These are phyloP conservation scores for Chrysoporthe cubensis DNA, from an alignment of 2,329 filamentous ascomycete species.

Conservation along the genomic window DNA sequence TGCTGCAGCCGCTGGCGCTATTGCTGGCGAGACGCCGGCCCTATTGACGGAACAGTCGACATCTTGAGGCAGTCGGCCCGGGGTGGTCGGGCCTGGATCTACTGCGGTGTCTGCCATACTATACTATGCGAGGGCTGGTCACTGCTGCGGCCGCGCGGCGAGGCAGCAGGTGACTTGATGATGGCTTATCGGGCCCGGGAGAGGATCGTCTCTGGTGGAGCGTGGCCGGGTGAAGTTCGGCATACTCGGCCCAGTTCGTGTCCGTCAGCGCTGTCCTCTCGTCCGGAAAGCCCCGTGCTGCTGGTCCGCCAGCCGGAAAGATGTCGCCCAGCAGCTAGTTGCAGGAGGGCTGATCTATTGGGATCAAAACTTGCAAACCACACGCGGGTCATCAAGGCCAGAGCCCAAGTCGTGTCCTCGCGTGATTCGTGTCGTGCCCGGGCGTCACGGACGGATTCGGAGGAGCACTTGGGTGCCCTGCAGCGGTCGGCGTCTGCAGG, in stretches of 20 bases:
- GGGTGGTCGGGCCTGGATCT: background rate
- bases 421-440: slow-evolving; percentile 24
- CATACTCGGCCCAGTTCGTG: background rate
- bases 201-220: slow-evolving; percentile 2
- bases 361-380: background rate
- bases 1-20: background rate
- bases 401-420: slow-evolving; percentile 16
- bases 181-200: background rate
- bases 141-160: background rate
- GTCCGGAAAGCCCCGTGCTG: background rate
- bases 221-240: background rate
- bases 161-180: background rate
- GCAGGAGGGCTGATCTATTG: background rate
- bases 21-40: background rate
- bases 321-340: background rate
- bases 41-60: background rate
- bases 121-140: background rate
- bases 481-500: too few species aligned
- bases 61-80: background rate
- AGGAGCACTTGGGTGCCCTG: background rate
- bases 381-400: background rate
- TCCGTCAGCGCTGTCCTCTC: background rate
- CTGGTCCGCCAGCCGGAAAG: background rate
- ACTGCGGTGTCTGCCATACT: background rate
- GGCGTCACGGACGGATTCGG: slow-evolving; percentile 4